These are phyloP conservation scores for Onygena corvina DNA, from an alignment of 2,329 filamentous ascomycete genomes.

Conservation along the genomic window DNA sequence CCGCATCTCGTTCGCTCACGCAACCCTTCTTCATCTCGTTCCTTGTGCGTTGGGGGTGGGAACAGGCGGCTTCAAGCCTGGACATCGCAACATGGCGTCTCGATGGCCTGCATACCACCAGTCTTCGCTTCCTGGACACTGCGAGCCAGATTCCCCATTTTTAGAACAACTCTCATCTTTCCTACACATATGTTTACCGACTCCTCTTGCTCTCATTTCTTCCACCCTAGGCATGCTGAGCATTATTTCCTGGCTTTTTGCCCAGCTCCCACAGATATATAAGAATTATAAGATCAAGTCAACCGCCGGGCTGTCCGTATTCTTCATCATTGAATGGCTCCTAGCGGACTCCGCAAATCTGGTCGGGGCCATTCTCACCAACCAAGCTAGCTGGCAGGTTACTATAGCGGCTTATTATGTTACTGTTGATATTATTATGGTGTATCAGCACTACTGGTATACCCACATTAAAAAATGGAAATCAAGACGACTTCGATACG, in stretches of 20 bases:
- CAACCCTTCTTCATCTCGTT: background rate
- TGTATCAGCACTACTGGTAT: slow-evolving; percentile 56
- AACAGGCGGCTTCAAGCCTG: background rate
- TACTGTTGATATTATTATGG: slow-evolving; percentile 50
- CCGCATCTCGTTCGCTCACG: too few species aligned
- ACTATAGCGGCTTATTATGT: slow-evolving; percentile 55
- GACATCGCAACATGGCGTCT: slow-evolving; percentile 21
- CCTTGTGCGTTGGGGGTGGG: background rate
- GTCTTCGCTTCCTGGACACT: slow-evolving; percentile 45
- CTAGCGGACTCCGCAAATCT: slow-evolving; percentile 53
- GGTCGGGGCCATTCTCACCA: slow-evolving; percentile 50
- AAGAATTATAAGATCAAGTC: slow-evolving; percentile 55
- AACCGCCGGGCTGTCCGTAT: slow-evolving; percentile 52
- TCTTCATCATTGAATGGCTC: slow-evolving; percentile 55
- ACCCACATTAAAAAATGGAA: slow-evolving; percentile 43
- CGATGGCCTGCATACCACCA: slow-evolving; percentile 19
- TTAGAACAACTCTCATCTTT: slow-evolving; percentile 46
- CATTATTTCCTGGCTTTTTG: slow-evolving; percentile 57
- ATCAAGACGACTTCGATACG: slow-evolving; percentile 25
- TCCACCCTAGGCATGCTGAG: slow-evolving; percentile 49
- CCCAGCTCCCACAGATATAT: slow-evolving; percentile 57
- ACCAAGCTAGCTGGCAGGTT: slow-evolving; percentile 55
- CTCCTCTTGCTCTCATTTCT: slow-evolving; percentile 50
- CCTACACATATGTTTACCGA: slow-evolving; percentile 52
- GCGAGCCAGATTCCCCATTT: slow-evolving; percentile 48